Conservation (phyloP, 2,329 filamentous ascomycete species). For the Epichloe glyceriae region DNA sequence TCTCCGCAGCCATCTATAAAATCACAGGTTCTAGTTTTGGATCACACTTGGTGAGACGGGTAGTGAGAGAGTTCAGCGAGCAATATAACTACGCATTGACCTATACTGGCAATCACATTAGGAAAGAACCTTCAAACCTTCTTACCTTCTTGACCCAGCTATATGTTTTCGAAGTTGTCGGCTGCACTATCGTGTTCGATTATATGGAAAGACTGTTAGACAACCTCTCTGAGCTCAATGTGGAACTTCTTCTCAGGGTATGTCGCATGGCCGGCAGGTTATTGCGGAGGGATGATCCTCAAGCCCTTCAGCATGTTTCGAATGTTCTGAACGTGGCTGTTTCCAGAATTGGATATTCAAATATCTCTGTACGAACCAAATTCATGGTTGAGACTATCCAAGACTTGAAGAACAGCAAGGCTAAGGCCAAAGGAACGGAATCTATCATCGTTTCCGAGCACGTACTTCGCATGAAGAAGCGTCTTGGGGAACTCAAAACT, state of each 20-base stretch:
- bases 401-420: slow-evolving; percentile 85
- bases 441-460: slow-evolving; percentile 68
- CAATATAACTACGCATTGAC: slow-evolving; percentile 39
- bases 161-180: slow-evolving; percentile 84
- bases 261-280: slow-evolving; percentile 73
- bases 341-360: slow-evolving; percentile 50
- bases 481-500: slow-evolving; percentile 61
- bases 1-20: slow-evolving; percentile 78
- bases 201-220: slow-evolving; percentile 68
- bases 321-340: slow-evolving; percentile 63
- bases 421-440: slow-evolving; percentile 61
- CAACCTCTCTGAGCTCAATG: slow-evolving; percentile 70
- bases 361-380: slow-evolving; percentile 74
- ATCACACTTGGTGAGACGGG: slow-evolving; percentile 67
- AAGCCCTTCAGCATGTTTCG: slow-evolving; percentile 79
- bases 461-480: slow-evolving; percentile 78
- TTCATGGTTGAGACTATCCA: slow-evolving; percentile 98
- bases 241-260: slow-evolving; percentile 74
- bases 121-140: slow-evolving; percentile 48
- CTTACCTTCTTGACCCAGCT: slow-evolving; percentile 73
- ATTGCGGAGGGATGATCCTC: slow-evolving; percentile 77
- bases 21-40: slow-evolving; percentile 81
- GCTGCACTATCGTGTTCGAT: slow-evolving; percentile 76
- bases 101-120: slow-evolving; percentile 26
- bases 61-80: slow-evolving; percentile 62